These are phyloP conservation scores for Aspergillus hancockii DNA, from an alignment of 495 filamentous ascomycete species.

Conservation along the genomic window DNA sequence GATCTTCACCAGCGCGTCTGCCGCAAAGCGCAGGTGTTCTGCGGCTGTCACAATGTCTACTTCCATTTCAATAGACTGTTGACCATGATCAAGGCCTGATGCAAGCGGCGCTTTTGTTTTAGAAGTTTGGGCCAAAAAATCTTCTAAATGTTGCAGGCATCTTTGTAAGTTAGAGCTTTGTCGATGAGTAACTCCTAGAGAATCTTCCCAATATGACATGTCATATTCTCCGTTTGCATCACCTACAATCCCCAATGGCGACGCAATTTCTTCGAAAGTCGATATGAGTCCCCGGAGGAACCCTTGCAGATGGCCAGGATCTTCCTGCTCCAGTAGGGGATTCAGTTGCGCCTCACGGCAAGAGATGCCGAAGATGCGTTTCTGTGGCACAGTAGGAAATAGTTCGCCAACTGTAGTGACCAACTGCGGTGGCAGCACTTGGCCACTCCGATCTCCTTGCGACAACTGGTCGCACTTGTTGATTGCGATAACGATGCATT, in stretches of 20 bases:
- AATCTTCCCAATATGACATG: constrained; percentile 70
- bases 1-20: constrained; percentile 76
- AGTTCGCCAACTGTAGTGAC: constrained; percentile 25
- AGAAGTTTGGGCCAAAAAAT: constrained; percentile 57
- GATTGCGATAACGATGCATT: constrained; percentile 67
- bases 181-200: constrained; percentile 85
- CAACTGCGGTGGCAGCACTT: constrained; percentile 20
- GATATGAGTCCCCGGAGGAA: constrained; percentile 67
- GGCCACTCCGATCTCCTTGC: constrained; percentile 8
- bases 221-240: constrained; percentile 44
- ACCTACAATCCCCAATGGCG: constrained; percentile 44
- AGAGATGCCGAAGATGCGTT: constrained; percentile 65
- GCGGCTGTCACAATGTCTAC: constrained; percentile 91
- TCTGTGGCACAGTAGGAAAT: constrained; percentile 38
- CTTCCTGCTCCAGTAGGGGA: constrained; percentile 21
- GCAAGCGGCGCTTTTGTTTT: constrained; percentile 3
- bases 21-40: constrained; percentile 82
- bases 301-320: constrained; percentile 66
- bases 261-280: constrained; percentile 74
- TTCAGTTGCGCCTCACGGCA: constrained; percentile 52
- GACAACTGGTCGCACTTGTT: constrained; percentile 77
- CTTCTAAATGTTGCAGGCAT: constrained; percentile 67
- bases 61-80: constrained; percentile 38
- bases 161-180: constrained; percentile 77
- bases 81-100: constrained; percentile 31